These are phyloP conservation scores for Neospora caninum DNA, from an alignment of 169 alveolate species.

Conservation along the genomic window DNA sequence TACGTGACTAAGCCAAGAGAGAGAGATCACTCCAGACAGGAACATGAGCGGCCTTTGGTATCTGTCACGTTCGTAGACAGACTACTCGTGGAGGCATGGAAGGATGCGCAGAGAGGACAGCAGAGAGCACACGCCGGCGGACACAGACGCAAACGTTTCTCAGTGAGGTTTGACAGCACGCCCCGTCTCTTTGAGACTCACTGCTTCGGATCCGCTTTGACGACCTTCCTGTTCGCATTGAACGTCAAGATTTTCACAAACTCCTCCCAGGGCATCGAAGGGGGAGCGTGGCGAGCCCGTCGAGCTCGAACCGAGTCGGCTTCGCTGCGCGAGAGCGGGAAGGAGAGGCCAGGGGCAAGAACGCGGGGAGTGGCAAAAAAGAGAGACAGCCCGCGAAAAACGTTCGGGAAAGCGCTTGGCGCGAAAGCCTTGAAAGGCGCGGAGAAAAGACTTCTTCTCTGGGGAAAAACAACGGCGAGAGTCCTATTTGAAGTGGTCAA, in stretches of 20 bases:
- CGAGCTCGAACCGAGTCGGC: neutral
- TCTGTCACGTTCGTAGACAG: too few species aligned
- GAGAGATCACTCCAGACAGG: too few species aligned
- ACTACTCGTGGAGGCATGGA: neutral
- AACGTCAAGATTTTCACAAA: slow-evolving; percentile 55
- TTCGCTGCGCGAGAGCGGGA: neutral
- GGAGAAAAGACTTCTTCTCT: too few species aligned
- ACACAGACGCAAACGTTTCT: too few species aligned
- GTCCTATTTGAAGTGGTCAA: too few species aligned
- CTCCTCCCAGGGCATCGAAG: slow-evolving; percentile 57
- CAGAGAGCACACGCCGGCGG: neutral
- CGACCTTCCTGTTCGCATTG: slow-evolving; percentile 61
- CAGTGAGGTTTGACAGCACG: neutral
- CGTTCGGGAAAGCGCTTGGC: too few species aligned
- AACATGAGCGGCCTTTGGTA: too few species aligned
- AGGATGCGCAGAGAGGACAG: neutral
- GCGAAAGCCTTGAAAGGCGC: too few species aligned
- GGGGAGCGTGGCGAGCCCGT: slow-evolving; percentile 36
- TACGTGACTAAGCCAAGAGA: too few species aligned
- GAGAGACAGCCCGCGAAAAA: too few species aligned
- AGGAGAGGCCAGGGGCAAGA: neutral
- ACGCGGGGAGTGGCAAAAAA: too few species aligned
- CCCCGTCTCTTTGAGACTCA: neutral
- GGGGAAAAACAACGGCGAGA: too few species aligned
- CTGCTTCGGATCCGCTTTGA: slow-evolving; percentile 61